Percentiles rank a stretch among this genome's conserved stretches.
Conservation (phyloP, 345 rosid genomes). For the Aegle marmelos region DNA sequence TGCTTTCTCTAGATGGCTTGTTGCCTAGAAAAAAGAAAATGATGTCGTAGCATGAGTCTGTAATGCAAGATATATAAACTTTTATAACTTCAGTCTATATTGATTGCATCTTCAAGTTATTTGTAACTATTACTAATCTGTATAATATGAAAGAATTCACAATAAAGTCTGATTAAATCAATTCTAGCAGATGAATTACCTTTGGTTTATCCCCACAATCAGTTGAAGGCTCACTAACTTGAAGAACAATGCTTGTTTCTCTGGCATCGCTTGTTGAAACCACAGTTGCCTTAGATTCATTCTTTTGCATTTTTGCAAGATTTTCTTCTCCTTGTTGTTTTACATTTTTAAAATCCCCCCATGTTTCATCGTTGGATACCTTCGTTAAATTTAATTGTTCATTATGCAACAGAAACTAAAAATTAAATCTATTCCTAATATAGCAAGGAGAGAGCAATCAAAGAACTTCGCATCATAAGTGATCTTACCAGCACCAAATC, state of each 20-base stretch:
- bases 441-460: neutral
- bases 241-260: conserved; percentile 27
- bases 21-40: conserved; percentile 30
- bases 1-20: conserved; percentile 27
- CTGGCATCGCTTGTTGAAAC: conserved; percentile 31
- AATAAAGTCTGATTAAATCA: neutral
- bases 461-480: neutral
- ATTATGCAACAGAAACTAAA: conserved; percentile 30
- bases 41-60: conserved; percentile 16
- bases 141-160: neutral
- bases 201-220: conserved; percentile 33
- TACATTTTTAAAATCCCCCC: conserved; percentile 30
- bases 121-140: neutral
- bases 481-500: conserved; percentile 28
- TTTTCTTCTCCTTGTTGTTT: conserved; percentile 21
- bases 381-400: conserved; percentile 31
- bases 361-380: conserved; percentile 28
- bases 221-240: conserved; percentile 23
- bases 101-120: neutral
- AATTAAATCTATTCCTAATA: conserved; percentile 12
- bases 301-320: conserved; percentile 24
- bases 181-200: conserved; percentile 38
- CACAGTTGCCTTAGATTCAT: conserved; percentile 22
- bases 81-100: neutral
- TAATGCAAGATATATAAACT: neutral